Percentiles rank a stretch among this genome's conserved stretches.
phyloP scores from a whole-genome alignment of 345 rosid species.

The Eucalyptus melliodora region DNA sequence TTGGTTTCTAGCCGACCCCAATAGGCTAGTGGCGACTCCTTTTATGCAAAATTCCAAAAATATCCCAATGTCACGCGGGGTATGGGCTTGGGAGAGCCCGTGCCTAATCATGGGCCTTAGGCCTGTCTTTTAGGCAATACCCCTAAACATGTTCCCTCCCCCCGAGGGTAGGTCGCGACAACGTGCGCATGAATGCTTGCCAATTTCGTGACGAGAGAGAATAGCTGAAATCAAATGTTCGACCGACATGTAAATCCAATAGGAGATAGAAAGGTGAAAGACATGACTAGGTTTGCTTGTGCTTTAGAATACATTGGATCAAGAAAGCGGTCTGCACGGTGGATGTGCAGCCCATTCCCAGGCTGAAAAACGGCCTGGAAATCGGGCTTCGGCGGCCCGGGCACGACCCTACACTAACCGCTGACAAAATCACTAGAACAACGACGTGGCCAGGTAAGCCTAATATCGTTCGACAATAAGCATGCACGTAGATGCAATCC shows the following conservation, averaged over 20 bases:
- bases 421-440: neutral
- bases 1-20: too few relatives aligned
- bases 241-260: neutral
- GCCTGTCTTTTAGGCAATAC: too few relatives aligned
- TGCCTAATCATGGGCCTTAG: too few relatives aligned
- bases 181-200: neutral
- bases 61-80: too few relatives aligned
- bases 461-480: neutral
- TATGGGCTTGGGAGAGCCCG: too few relatives aligned
- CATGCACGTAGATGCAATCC: neutral
- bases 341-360: fast-evolving
- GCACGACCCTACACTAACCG: neutral
- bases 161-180: too few relatives aligned
- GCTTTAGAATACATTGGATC: neutral
- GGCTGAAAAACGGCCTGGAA: neutral
- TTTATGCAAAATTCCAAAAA: too few relatives aligned
- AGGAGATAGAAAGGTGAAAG: neutral
- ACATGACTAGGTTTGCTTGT: neutral
- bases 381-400: neutral
- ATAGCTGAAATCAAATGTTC: neutral
- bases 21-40: too few relatives aligned
- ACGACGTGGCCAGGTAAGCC: neutral
- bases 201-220: neutral
- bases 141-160: too few relatives aligned
- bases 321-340: neutral